Base-by-base conservation (phyloP, 805 yeast genomes). In the Spathaspora boniae region DNA sequence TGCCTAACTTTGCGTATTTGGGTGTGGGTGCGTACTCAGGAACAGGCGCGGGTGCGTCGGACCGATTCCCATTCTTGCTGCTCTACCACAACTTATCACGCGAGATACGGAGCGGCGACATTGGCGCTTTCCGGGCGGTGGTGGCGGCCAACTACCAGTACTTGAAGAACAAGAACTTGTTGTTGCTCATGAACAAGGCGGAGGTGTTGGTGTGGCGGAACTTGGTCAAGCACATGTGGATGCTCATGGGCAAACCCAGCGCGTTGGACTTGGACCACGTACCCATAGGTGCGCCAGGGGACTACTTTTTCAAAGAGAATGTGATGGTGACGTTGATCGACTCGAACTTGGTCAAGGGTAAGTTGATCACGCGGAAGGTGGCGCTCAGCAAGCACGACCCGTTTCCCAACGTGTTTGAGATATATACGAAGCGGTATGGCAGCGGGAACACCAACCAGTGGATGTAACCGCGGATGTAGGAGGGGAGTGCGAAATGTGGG, bases 331-430 rank as follows among this genome's bases (percentile, higher is more conserved):
- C 74, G 2, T 46, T 79, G n/a, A 69, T 75, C 26, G 81, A 75
- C 41, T 74, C 73, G 38, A 74, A 72, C 37, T 49, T 76, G 12
- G 45, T 79, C 23, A 74, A 69, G 41, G 83, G 80, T 0, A 78
- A 77, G 39, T 47, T 76, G 0, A 58, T 67, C 23, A 62, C 75
- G 1, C 55, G 67, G 26, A 54, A 60, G 4, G 58, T 69, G 3
- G 59, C 74, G 0, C 49, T 73, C 7, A 65, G 74, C 19, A 71
- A 64, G 35, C 52, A 56, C 7, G 62, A 61, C 16, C 70, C 70
- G 2, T 74, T 74, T 43, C 72, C 77, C 1, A 34, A 47, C 6
- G 47, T 56, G 2, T 54, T 45, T 26, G 33, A 38, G 14, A 56
- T 58, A 11, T 51, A 55, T 26, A 51, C n/a, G n/a, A n/a, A n/a